Base-by-base conservation (phyloP, 495 filamentous ascomycete genomes). In the Penicillium soppii region DNA sequence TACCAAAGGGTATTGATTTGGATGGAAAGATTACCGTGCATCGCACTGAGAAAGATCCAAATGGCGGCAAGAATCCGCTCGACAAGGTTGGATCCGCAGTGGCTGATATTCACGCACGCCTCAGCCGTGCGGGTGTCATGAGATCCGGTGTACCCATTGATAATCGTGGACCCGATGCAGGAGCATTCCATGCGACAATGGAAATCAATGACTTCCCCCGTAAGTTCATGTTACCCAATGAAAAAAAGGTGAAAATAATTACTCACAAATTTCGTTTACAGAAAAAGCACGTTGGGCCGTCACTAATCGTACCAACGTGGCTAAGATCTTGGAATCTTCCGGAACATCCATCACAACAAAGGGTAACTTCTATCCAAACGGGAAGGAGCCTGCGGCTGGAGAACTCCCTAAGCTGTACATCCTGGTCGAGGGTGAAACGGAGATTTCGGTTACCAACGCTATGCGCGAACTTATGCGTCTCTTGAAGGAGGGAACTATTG, bases 181-280 rank as follows among this genome's bases (percentile, higher is more conserved):
- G 94, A 23, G 90, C 90, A 10, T 99, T 94, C 82, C 94, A 99
- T 67, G 91, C 94, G 22, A 97, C 92, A 4, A 74, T 99, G 58
- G 95, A 97, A 66, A 97, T 99, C 80, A 99, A 99, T 67, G 94
- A 97, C 71, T 97, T 97, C 69, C 95, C 94, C 22, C 94, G 82
- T 85, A 79, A 77, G 82, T 77, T 68, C 37, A 17, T 25, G 5
- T 29, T 17, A 27, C 13, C 9, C 30, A 41, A 7, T 7, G 13
- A 39, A 8, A 13, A 32, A 8, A 29, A 9, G 15, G 54, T 17
- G n/a, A n/a, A 41, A 23, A 16, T 37, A 43, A 1, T 51, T 49
- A 41, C 61, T 75, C 57, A 71, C 53, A 27, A n/a, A 21, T 55
- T 40, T 0, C 42, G 33, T 44, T 22, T 63, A 72, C 62, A 85